These are phyloP conservation scores for Helicocarpus griseus DNA, from an alignment of 2,329 filamentous ascomycete genomes.

Conservation along the genomic window DNA sequence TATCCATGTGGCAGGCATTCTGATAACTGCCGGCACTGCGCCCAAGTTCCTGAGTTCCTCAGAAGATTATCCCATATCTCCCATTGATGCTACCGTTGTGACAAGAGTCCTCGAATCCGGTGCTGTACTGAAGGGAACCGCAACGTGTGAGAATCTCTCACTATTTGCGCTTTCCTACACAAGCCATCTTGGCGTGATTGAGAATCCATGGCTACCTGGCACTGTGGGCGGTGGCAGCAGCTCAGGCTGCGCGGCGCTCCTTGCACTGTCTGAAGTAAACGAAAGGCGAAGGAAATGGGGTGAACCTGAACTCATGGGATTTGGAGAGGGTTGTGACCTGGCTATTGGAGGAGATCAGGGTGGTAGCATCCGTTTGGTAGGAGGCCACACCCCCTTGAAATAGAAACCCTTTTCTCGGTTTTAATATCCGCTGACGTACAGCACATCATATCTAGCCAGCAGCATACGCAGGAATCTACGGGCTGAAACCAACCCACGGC, in stretches of 20 bases:
- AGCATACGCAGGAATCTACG: neutral
- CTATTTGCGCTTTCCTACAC: neutral
- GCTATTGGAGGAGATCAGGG: neutral
- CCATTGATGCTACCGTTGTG: neutral
- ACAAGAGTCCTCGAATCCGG: neutral
- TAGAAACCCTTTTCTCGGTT: neutral
- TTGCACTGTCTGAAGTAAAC: neutral
- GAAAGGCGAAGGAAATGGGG: neutral
- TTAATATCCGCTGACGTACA: too few species aligned
- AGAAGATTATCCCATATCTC: neutral
- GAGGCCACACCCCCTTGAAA: neutral
- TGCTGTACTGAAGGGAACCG: neutral
- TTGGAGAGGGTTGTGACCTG: neutral
- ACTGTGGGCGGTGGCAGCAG: neutral
- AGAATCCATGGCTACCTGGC: neutral
- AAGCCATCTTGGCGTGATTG: neutral
- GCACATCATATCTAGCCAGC: neutral
- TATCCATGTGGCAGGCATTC: neutral
- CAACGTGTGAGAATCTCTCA: neutral
- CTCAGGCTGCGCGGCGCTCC: neutral
- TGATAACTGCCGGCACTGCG: neutral
- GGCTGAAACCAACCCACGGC: neutral
- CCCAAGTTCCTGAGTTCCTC: neutral
- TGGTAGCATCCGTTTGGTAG: neutral
- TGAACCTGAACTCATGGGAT: neutral